A percentile compares a stretch with the other conserved stretches of the same genome.
Conservation (phyloP, 352 stramenopile genomes). For the Pythium brassicae region DNA sequence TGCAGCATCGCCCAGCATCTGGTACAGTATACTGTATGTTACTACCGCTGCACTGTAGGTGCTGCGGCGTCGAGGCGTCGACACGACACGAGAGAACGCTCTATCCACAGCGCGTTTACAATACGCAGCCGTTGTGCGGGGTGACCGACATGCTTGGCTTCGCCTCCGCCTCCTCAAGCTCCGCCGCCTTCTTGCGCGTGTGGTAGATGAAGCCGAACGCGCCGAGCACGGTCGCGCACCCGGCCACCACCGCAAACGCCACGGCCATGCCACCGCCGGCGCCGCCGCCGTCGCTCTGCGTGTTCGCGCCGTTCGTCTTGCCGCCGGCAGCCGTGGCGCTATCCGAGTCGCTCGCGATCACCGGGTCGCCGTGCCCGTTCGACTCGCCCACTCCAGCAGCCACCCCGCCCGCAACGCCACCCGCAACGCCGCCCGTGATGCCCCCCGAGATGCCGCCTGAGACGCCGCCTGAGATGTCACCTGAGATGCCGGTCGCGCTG, state of each 20-base stretch:
- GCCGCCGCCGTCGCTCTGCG: constrained; percentile 19
- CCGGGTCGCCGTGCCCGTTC: constrained; percentile 16
- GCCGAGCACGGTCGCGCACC: constrained; percentile 35
- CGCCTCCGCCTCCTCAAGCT: constrained; percentile 42
- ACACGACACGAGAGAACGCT: too few species aligned
- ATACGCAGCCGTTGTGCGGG: constrained; percentile 41
- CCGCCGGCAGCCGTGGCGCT: constrained; percentile 17
- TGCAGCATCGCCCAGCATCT: too few species aligned
- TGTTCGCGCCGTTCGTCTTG: constrained; percentile 32
- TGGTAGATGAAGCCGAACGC: constrained; percentile 80
- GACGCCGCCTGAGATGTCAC: too few species aligned
- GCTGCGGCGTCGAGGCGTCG: too few species aligned
- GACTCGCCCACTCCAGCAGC: background rate
- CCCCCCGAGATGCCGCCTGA: too few species aligned
- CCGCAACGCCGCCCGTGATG: too few species aligned
- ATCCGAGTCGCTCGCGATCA: constrained; percentile 13
- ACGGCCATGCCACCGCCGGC: background rate
- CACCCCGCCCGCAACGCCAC: too few species aligned
- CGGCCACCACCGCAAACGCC: constrained; percentile 7
- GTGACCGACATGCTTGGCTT: constrained; percentile 49
- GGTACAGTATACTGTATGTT: too few species aligned
- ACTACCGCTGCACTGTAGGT: too few species aligned
- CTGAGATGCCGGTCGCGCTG: background rate
- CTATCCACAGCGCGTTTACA: constrained; percentile 29
- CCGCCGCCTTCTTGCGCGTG: constrained; percentile 56